Conservation (phyloP, 2,329 filamentous ascomycete species). For the Fusarium phyllophilum region DNA sequence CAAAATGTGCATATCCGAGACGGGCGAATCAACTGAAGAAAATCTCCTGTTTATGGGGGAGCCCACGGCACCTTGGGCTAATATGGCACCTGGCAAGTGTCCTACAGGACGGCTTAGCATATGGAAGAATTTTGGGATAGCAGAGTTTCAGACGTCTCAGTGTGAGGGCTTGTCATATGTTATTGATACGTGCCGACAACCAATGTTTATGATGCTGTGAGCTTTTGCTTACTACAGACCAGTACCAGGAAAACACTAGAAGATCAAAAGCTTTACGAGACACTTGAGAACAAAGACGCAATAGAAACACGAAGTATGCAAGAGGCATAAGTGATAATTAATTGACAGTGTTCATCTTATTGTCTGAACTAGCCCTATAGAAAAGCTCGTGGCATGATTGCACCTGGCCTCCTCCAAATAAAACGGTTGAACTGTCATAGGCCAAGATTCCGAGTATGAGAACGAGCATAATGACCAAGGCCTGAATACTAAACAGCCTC, state of each 20-base stretch:
- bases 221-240: too few species aligned
- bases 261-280: not conserved
- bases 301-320: not conserved
- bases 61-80: conserved; percentile 2
- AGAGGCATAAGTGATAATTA: not conserved
- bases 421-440: not conserved
- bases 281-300: not conserved
- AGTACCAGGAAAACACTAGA: not conserved
- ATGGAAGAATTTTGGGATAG: not conserved
- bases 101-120: not conserved
- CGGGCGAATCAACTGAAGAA: not conserved
- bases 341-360: not conserved
- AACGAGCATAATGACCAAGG: not conserved
- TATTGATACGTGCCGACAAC: conserved; percentile 16
- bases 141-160: not conserved
- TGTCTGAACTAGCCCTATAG: not conserved
- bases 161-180: conserved; percentile 4
- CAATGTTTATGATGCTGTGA: conserved; percentile 32
- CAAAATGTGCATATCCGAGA: not conserved
- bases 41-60: not conserved
- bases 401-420: too few species aligned
- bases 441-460: not conserved
- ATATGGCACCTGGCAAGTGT: not conserved
- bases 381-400: not conserved
- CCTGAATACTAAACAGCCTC: not conserved